Conservation (phyloP, 257 asterid species). For the Perilla frutescens region DNA sequence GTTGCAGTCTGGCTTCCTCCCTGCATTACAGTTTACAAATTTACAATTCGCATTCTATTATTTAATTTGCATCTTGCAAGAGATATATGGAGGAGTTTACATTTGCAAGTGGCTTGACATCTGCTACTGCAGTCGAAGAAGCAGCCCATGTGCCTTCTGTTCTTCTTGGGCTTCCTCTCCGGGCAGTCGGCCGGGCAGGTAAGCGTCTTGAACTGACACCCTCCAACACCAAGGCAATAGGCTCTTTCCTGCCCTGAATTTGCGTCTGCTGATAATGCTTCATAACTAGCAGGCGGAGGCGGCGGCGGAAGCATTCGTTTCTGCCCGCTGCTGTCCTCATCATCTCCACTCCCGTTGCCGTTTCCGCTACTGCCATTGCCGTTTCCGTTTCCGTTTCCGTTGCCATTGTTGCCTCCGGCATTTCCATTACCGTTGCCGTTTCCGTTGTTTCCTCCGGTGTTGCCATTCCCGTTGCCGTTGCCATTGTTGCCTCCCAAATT, state of each 20-base stretch:
- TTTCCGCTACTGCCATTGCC: neutral
- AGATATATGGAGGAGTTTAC: slow-evolving; percentile 25
- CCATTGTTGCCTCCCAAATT: too few relatives aligned
- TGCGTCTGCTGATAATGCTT: slow-evolving; percentile 37
- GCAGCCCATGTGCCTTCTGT: slow-evolving; percentile 66
- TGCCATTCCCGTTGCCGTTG: too few relatives aligned
- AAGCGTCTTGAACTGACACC: slow-evolving; percentile 49
- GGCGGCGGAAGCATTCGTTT: slow-evolving; percentile 10
- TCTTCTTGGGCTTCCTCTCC: slow-evolving; percentile 59
- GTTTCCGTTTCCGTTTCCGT: neutral
- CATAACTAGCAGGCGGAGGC: slow-evolving; percentile 54
- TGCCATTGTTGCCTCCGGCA: too few relatives aligned
- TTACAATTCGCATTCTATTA: too few relatives aligned
- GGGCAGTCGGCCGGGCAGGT: slow-evolving; percentile 67
- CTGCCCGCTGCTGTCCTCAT: neutral
- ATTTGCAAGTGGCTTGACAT: slow-evolving; percentile 67
- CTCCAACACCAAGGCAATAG: slow-evolving; percentile 48
- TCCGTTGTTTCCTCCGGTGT: too few relatives aligned
- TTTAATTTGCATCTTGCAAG: too few relatives aligned
- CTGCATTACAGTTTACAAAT: slow-evolving; percentile 28
- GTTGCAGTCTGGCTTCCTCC: slow-evolving; percentile 70
- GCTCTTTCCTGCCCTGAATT: slow-evolving; percentile 45
- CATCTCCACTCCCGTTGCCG: too few relatives aligned
- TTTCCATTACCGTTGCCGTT: too few relatives aligned
- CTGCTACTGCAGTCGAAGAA: slow-evolving; percentile 67